Evolutionary conservation across 2,329 filamentous ascomycete species (phyloP), one percentile per base, ranked within the genome.

Genomic region (Colletotrichum higginsianum): DNA sequence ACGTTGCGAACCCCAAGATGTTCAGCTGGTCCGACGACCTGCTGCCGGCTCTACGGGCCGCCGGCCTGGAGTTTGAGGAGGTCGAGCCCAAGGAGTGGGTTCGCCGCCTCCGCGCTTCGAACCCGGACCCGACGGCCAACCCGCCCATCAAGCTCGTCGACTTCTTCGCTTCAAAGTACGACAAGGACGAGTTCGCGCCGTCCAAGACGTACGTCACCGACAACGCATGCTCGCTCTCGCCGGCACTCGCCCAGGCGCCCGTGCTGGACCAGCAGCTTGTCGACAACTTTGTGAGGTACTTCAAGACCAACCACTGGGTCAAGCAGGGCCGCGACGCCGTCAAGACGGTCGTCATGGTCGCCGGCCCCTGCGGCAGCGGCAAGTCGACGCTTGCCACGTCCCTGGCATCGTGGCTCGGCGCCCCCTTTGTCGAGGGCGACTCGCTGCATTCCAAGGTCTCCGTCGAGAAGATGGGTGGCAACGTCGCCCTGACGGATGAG

Each of bases 101-200:
- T 35, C 73, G 76, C 0, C 78, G 82, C 1, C 77, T 89, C 8
- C 79, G 84, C 3, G 79, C 73, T 2, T 86, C 84, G 0, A 81
- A 86, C 58, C 79, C 80, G 0, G 84, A 88, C 61, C 83, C 85
- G 0, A 72, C 80, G 6, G 77, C 74, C 18, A 89, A 89, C 73
- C 87, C 87, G 13, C 82, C 85, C 0, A 82, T 88, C 73, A 89
- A 88, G 76, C 79, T 89, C 1, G 71, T 88, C 1, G 86, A 87
- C 52, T 90, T 87, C 79, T 89, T 88, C 69, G 72, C 70, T 42
- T 66, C 65, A 21, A 74, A 74, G 62, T 74, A 74, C 13, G 72
- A 77, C 76, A 88, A 84, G 49, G 80, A 82, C 3, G 84, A 87
- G 60, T 86, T 86, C 70, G 80, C 82, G 6, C 79, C 83, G 46